Base-by-base conservation (phyloP, 768 basidiomycete genomes). In the Inosperma sp. region DNA sequence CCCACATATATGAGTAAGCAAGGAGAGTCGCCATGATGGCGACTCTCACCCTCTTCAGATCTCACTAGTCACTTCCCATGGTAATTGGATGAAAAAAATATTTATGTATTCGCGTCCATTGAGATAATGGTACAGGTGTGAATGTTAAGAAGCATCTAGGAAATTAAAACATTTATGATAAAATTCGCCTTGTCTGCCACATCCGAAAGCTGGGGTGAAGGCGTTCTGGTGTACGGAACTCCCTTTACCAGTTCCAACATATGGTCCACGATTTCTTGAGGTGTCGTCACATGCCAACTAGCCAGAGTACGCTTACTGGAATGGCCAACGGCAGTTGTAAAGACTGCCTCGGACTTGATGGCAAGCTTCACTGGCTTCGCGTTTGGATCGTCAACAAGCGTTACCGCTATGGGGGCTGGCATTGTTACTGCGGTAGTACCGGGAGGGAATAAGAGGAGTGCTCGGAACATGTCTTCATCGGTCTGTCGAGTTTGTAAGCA, bases 381-480 rank as follows among this genome's bases (percentile, higher is more conserved):
- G 55, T 66, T 56, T 48, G 70, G 61, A 27, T 64, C 76, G 59
- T 81, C 73, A 72, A 88, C 63, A 46, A 76, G 67, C 4, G 73
- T 78, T 3, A 80, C 74, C 3, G 73, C 69, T 17, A 84, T 69
- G 17, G 81, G 88, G 23, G 78, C 81, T 56, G 80, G 71, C 76
- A 88, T 76, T 7, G 67, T 68, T 10, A 75, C 68, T 51, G 71
- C 72, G n/a, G n/a, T n/a, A 4, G 54, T 65, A 3, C 76, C 76
- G 1, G 73, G 58, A 0, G 72, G 70, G 71, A 88, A 87, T 55
- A 85, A 73, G 19, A 81, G 77, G 1, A 95, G 76, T 0, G 91
- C 79, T 57, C 93, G 86, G 87, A 97, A 97, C 95, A 99, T 99
- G 73, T 99, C 95, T 72, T 99, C 95, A 73, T 97, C 93, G 41